phyloP scores from a whole-genome alignment of 2,329 filamentous ascomycete species.

The Penicillium sp. region DNA sequence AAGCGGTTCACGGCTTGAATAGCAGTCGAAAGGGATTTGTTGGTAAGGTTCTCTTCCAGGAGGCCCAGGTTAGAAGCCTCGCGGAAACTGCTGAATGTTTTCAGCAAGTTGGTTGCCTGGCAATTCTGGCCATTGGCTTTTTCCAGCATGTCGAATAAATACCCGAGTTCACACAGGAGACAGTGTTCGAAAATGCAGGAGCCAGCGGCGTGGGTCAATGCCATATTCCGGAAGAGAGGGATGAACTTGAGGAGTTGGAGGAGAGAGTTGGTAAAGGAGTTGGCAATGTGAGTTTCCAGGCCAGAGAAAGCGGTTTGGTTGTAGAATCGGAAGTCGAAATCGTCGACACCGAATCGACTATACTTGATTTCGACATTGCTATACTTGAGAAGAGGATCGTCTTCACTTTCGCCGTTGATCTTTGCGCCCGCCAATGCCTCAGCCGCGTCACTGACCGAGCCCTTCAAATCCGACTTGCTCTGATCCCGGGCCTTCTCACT shows the following conservation, averaged over 20 bases:
- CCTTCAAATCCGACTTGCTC: slow-evolving; percentile 43
- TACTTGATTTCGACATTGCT: slow-evolving; percentile 97
- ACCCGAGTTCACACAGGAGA: slow-evolving; percentile 90
- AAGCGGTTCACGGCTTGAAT: slow-evolving; percentile 86
- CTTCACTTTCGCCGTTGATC: slow-evolving; percentile 70
- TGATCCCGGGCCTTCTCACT: slow-evolving; percentile 84
- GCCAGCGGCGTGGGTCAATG: slow-evolving; percentile 84
- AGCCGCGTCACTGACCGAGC: slow-evolving; percentile 57
- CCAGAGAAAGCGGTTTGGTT: slow-evolving; percentile 92
- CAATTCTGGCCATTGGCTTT: slow-evolving; percentile 93
- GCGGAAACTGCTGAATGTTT: slow-evolving; percentile 80
- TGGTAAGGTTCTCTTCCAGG: slow-evolving; percentile 78
- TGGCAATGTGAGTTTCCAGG: slow-evolving; percentile 92
- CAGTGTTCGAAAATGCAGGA: slow-evolving; percentile 81
- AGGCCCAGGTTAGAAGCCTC: slow-evolving; percentile 77
- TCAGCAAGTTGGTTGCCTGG: slow-evolving; percentile 92
- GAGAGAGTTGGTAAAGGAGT: slow-evolving; percentile 92
- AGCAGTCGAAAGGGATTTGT: slow-evolving; percentile 74
- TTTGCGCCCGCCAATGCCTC: slow-evolving; percentile 69
- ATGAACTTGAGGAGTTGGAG: slow-evolving; percentile 91
- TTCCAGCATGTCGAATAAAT: slow-evolving; percentile 95
- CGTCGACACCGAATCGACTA: slow-evolving; percentile 98
- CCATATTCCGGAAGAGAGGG: slow-evolving; percentile 81
- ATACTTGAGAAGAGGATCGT: slow-evolving; percentile 86
- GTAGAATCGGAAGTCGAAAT: slow-evolving; percentile 90